These are phyloP conservation scores for Epithele typhae DNA, from an alignment of 768 basidiomycete species.

Conservation along the genomic window DNA sequence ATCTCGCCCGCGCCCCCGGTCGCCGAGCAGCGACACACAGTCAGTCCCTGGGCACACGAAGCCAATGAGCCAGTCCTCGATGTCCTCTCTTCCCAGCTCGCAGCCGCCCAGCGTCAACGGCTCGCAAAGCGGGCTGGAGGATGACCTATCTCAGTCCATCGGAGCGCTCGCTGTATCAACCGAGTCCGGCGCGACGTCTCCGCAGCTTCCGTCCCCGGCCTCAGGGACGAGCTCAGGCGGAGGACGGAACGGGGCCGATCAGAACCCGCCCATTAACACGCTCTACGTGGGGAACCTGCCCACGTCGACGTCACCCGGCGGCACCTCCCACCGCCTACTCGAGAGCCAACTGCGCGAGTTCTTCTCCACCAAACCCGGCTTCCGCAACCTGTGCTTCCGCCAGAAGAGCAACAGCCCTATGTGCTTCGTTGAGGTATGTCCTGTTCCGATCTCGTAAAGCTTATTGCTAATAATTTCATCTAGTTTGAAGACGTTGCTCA, in stretches of 20 bases:
- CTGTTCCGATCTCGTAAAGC: background rate
- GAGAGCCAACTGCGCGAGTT: slow-evolving; percentile 84
- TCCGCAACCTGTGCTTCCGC: slow-evolving; percentile 88
- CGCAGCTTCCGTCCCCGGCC: slow-evolving; percentile 73
- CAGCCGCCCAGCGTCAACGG: slow-evolving; percentile 42
- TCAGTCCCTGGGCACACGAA: background rate
- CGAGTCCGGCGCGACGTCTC: slow-evolving; percentile 54
- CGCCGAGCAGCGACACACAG: slow-evolving; percentile 20
- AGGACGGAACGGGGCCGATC: slow-evolving; percentile 54
- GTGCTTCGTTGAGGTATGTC: slow-evolving; percentile 94
- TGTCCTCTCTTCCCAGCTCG: slow-evolving; percentile 33
- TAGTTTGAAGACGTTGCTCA: slow-evolving; percentile 88
- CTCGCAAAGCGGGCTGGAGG: slow-evolving; percentile 29
- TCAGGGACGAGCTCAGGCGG: slow-evolving; percentile 53
- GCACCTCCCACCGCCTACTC: slow-evolving; percentile 74
- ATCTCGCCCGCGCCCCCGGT: slow-evolving; percentile 25
- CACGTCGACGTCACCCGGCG: slow-evolving; percentile 64
- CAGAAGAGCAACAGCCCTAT: slow-evolving; percentile 98
- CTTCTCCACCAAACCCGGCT: slow-evolving; percentile 78
- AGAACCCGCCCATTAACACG: slow-evolving; percentile 98
- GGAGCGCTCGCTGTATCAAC: slow-evolving; percentile 50
- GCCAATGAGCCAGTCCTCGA: slow-evolving; percentile 10
- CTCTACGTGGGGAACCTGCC: slow-evolving; percentile 99
- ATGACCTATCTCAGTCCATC: slow-evolving; percentile 29
- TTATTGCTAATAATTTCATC: background rate